Evolutionary conservation across 805 yeast species (phyloP), one percentile per base, ranked within the genome.

Genomic region (Yarrowia sp.): DNA sequence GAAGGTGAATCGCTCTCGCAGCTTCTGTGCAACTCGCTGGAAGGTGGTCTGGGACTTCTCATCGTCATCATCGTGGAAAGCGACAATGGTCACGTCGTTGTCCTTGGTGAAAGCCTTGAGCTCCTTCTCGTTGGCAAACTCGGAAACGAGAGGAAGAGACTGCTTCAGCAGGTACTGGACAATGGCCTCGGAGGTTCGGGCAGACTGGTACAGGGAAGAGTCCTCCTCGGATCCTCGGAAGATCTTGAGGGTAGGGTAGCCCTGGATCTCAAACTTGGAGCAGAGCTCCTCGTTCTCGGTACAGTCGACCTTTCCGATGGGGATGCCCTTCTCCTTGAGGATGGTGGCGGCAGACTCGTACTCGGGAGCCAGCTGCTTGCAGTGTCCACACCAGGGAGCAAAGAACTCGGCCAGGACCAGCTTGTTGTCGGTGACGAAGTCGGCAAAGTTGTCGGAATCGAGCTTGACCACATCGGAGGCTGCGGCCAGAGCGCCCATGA

Each of bases 301-400:
- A 79, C 99, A 95, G 77, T 94, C 90, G 15, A 95, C 91, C 67
- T 96, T 88, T 24, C 76, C 79, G 19, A 77, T 74, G 42, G 73
- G 56, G 40, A 73, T 69, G 36, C 70, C 75, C 74, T 76, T 76
- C 24, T 78, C 83, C 52, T 85, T 84, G 12, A 91, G 80, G 40
- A 79, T 76, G 58, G 84, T 84, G 4, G 91, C 96, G n/a, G 88
- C 86, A 73, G 86, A 86, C 65, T 82, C 82, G 77, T 82, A 89
- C 1, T 85, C 86, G 3, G 89, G 87, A 69, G 86, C 85, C 63
- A 94, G 79, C 68, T 86, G 83, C 73, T 87, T 84, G 78, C 99
- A 94, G 77, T 94, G 92, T 6, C 98, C 97, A 80, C 99, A 94
- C 98, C 98, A 93, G 44, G 98, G 97, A 5, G 98, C 98, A 77